Percentiles rank a stretch among this genome's conserved stretches.
Conservation (phyloP, 768 basidiomycete genomes). For the Kwoniella mangroviensis region DNA sequence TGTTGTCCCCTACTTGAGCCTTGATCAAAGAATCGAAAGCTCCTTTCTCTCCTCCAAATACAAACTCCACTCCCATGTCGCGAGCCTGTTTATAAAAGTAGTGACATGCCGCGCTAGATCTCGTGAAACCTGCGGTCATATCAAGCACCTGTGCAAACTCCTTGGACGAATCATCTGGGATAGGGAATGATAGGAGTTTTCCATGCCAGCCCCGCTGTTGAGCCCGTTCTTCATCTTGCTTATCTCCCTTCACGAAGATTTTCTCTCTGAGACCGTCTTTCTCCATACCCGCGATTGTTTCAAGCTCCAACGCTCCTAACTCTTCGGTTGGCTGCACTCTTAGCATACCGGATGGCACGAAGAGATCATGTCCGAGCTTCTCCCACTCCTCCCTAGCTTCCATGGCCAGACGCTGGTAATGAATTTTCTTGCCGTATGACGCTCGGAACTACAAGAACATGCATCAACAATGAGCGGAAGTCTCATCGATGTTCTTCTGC, state of each 20-base stretch:
- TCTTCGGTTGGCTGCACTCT: neutral
- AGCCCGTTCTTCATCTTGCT: neutral
- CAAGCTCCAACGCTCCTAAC: neutral
- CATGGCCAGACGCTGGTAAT: slow-evolving; percentile 3
- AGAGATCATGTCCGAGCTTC: neutral
- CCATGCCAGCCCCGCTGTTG: neutral
- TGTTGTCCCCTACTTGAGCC: neutral
- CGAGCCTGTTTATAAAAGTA: neutral
- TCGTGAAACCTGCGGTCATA: slow-evolving; percentile 13
- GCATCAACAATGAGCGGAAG: neutral
- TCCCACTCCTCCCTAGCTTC: slow-evolving; percentile 3
- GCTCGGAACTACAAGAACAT: neutral
- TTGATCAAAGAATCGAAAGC: slow-evolving; percentile 8
- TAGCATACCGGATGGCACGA: slow-evolving; percentile 5
- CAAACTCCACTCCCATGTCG: neutral
- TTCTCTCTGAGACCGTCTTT: neutral
- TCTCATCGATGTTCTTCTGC: neutral
- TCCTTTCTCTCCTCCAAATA: slow-evolving; percentile 1
- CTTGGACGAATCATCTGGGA: neutral
- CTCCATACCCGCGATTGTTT: neutral
- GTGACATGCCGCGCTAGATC: neutral
- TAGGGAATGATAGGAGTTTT: neutral
- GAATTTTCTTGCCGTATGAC: slow-evolving; percentile 3
- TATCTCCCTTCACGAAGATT: slow-evolving; percentile 1
- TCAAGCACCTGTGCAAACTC: slow-evolving; percentile 5